Evolutionary conservation across 306 rosid genomes (phyloP).

Genomic region (Vigna trinervia): DNA sequence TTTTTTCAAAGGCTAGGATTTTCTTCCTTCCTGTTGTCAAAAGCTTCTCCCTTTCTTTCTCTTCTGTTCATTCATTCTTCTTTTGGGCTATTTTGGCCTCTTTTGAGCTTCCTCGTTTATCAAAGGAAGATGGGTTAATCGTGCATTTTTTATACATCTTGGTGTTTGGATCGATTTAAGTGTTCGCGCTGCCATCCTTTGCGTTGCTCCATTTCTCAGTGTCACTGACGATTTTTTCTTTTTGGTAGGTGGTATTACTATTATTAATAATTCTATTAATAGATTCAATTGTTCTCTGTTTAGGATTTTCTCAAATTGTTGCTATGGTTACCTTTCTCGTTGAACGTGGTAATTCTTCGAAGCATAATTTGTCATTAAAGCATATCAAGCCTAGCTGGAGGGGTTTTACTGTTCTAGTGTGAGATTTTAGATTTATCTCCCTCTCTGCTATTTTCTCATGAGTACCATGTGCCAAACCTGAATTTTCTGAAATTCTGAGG

Average conservation of each 20-base stretch:
- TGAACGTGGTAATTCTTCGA: conserved; percentile 18
- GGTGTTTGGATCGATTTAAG: conserved; percentile 44
- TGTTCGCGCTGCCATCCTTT: conserved; percentile 38
- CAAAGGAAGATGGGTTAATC: conserved; percentile 34
- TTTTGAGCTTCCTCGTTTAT: conserved; percentile 38
- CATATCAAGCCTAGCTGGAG: conserved; percentile 20
- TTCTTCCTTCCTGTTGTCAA: conserved; percentile 23
- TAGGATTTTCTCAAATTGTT: conserved; percentile 41
- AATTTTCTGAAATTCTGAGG: conserved; percentile 14
- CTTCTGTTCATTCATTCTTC: conserved; percentile 43
- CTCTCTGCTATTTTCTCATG: not conserved
- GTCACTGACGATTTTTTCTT: conserved; percentile 27
- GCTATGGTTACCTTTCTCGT: conserved; percentile 14
- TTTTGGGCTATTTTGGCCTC: conserved; percentile 39
- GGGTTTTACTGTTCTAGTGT: conserved; percentile 23
- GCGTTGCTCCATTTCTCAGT: conserved; percentile 38
- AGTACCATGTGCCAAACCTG: conserved; percentile 30
- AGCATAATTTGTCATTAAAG: conserved; percentile 32
- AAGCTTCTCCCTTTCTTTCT: conserved; percentile 44
- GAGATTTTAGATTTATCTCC: conserved; percentile 24
- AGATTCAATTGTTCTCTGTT: conserved; percentile 36
- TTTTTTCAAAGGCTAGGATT: conserved; percentile 47
- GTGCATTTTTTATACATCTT: conserved; percentile 28
- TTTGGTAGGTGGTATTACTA: conserved; percentile 9
- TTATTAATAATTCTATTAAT: conserved; percentile 31